Evolutionary conservation across 352 stramenopile species (phyloP).

Genomic region (Globisporangium paddicum): DNA sequence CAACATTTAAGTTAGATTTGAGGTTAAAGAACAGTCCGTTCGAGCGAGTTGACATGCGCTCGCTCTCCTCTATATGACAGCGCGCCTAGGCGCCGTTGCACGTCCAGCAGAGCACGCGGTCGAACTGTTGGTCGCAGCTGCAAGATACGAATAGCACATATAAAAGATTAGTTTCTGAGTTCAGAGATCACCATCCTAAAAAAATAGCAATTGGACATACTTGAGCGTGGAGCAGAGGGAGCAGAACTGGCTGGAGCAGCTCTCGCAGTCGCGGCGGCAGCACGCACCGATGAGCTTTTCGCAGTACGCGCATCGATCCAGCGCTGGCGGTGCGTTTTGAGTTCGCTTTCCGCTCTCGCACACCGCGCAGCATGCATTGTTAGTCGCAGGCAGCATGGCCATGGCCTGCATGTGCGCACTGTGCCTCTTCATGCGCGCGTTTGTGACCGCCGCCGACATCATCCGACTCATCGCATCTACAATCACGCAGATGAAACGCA

Average conservation of each 20-base stretch:
- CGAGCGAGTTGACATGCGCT: not conserved
- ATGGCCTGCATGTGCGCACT: conserved; percentile 32
- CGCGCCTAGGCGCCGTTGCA: conserved; percentile 48
- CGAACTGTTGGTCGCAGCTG: conserved; percentile 70
- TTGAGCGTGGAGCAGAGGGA: conserved; percentile 82
- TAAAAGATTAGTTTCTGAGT: not conserved
- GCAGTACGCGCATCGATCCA: conserved; percentile 56
- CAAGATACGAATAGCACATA: not conserved
- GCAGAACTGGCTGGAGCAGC: conserved; percentile 56
- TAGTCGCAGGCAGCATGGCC: conserved; percentile 5
- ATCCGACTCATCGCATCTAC: conserved; percentile 70
- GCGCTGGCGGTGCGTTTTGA: conserved; percentile 2
- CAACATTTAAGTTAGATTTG: conserved; percentile 13
- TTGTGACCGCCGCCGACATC: conserved; percentile 70
- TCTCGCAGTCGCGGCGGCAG: conserved; percentile 55
- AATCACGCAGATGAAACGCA: not conserved
- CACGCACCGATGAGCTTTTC: conserved; percentile 53
- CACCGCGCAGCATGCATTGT: conserved; percentile 25
- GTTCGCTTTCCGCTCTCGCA: conserved; percentile 25
- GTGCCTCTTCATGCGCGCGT: conserved; percentile 65
- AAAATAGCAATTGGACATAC: conserved; percentile 22
- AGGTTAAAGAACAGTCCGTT: not conserved
- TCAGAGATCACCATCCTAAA: not conserved
- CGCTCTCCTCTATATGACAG: conserved; percentile 12
- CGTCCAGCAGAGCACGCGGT: conserved; percentile 73